Percentiles rank a stretch among this genome's conserved stretches.
phyloP scores from a whole-genome alignment of 805 yeast genomes.

The Candida coquimbonensis region DNA sequence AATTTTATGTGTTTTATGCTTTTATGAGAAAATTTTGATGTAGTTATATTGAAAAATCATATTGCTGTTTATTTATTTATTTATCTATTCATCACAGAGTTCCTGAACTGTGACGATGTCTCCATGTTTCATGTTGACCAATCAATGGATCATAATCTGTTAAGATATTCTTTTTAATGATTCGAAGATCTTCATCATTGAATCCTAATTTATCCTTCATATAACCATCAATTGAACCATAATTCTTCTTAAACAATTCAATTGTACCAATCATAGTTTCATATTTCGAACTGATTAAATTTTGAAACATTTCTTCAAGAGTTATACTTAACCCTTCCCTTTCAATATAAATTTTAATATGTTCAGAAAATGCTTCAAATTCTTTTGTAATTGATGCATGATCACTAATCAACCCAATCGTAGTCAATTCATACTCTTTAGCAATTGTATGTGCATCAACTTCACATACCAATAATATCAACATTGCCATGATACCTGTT shows the following conservation, averaged over 20 bases:
- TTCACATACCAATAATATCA: slow-evolving; percentile 54
- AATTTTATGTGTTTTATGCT: too few relatives aligned
- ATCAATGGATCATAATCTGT: slow-evolving; percentile 9
- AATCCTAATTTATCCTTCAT: slow-evolving; percentile 38
- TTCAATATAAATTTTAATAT: not conserved
- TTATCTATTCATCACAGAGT: not conserved
- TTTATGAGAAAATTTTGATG: too few relatives aligned
- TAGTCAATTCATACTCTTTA: slow-evolving; percentile 71
- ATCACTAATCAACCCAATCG: slow-evolving; percentile 52
- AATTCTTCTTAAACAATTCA: slow-evolving; percentile 41
- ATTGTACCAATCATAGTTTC: slow-evolving; percentile 66
- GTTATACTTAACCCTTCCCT: slow-evolving; percentile 2
- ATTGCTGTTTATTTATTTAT: too few relatives aligned
- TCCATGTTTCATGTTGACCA: slow-evolving; percentile 16
- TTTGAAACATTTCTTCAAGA: slow-evolving; percentile 45
- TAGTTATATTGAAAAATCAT: too few relatives aligned
- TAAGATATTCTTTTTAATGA: slow-evolving; percentile 28
- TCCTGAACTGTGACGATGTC: slow-evolving; percentile 15
- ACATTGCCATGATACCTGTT: slow-evolving; percentile 69
- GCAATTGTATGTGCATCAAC: slow-evolving; percentile 61
- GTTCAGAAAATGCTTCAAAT: slow-evolving; percentile 14
- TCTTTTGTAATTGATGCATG: slow-evolving; percentile 17
- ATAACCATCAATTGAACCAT: slow-evolving; percentile 49
- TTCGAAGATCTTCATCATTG: slow-evolving; percentile 34
- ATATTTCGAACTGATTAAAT: slow-evolving; percentile 54